Evolutionary conservation across 345 rosid species (phyloP).

Genomic region (Bruguiera parviflora): DNA sequence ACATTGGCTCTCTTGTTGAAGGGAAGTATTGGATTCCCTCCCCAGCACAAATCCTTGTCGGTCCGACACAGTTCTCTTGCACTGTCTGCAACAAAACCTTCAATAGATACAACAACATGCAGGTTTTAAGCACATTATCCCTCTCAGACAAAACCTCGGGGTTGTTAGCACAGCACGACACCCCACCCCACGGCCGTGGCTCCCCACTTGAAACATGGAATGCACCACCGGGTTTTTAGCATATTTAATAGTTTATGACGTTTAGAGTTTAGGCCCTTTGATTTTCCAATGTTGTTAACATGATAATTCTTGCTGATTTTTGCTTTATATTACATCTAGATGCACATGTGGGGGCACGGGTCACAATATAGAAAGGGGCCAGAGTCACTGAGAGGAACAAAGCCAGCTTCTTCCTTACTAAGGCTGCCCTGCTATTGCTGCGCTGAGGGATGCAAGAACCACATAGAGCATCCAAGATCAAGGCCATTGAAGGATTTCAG

Average conservation of each 20-base stretch:
- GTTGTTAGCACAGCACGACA: too few species aligned
- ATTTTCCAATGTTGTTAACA: too few species aligned
- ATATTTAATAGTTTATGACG: too few species aligned
- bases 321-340: constrained; percentile 8
- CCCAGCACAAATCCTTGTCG: constrained; percentile 80
- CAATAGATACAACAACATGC: constrained; percentile 93
- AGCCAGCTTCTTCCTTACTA: constrained; percentile 19
- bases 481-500: constrained; percentile 25
- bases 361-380: constrained; percentile 23
- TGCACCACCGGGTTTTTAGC: too few species aligned
- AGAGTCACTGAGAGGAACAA: constrained; percentile 17
- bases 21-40: constrained; percentile 90
- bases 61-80: constrained; percentile 93
- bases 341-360: constrained; percentile 35
- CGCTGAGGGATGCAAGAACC: constrained; percentile 26
- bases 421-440: constrained; percentile 28
- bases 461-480: constrained; percentile 24
- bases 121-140: constrained; percentile 39
- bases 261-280: too few species aligned
- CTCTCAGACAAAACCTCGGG: too few species aligned
- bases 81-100: constrained; percentile 80
- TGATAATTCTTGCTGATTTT: neutral
- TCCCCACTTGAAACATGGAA: too few species aligned
- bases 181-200: too few species aligned
- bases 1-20: constrained; percentile 26